Evolutionary conservation across 176 grass and related monocot species (phyloP).

Genomic region (Hordeum vulgare): DNA sequence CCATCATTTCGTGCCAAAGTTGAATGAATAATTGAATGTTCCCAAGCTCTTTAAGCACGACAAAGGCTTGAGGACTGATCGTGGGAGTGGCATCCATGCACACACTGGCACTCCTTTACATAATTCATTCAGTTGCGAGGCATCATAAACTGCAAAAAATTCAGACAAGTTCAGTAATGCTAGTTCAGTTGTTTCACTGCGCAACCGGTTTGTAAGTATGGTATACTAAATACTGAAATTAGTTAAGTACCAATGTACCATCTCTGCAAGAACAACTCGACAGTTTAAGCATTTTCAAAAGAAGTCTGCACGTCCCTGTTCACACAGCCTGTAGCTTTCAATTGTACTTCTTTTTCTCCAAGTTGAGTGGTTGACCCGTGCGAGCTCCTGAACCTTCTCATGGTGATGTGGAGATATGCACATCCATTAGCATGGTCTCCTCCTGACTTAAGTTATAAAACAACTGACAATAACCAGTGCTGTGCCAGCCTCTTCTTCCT

Average conservation of each 20-base stretch:
- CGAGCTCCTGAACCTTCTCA: background rate
- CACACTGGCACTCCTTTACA: background rate
- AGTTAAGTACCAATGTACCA: too few relatives aligned
- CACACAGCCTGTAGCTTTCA: background rate
- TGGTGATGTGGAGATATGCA: background rate
- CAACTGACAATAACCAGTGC: background rate
- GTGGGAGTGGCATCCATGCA: slow-evolving; percentile 15
- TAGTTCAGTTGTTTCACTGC: background rate
- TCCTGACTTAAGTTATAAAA: slow-evolving; percentile 1
- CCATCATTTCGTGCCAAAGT: background rate
- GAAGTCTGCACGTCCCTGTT: too few relatives aligned
- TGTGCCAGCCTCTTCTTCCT: background rate
- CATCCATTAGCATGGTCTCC: background rate
- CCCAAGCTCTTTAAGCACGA: background rate
- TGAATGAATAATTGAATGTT: background rate
- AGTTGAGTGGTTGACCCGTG: background rate
- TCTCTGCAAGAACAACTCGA: too few relatives aligned
- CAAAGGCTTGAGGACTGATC: slow-evolving; percentile 1
- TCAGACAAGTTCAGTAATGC: background rate
- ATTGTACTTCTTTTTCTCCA: background rate
- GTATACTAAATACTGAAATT: too few relatives aligned
- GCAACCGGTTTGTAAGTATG: too few relatives aligned
- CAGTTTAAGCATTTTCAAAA: background rate
- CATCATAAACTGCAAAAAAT: background rate
- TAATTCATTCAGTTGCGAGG: background rate